Base-by-base conservation (phyloP, 768 basidiomycete species). In the Peribolospora kevripleyi region DNA sequence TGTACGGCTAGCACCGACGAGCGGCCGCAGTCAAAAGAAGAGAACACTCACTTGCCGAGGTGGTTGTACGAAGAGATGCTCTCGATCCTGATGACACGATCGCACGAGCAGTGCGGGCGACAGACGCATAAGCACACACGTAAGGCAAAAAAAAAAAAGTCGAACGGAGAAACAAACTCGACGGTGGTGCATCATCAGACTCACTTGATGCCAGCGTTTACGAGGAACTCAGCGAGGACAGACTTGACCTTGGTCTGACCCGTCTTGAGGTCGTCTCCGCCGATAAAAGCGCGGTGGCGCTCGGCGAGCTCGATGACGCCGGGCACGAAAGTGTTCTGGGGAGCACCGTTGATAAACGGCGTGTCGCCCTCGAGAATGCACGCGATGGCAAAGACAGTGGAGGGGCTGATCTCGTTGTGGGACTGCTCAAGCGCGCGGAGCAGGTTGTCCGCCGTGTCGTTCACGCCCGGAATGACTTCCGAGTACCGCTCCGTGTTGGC, bases 321-420 rank as follows among this genome's bases (percentile, higher is more conserved):
- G 0, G 91, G 91, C 37, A 98, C 88, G 62, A 95, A 95, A 3
- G 91, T 93, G 76, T 98, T 98, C 75, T 97, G 90, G 5, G 91
- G 91, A 7, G 91, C 88, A 51, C 91, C 91, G 65, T 95, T 95
- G 47, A 61, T 48, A 74, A 90, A 98, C 14, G 91, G 87, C 65
- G 81, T 79, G 25, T 25, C 25, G 55, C 82, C 82, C 69, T 97
- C 91, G 61, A 95, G 81, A 67, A 97, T 91, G 40, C 87, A 75
- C 7, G 90, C 91, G 57, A 95, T 81, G 14, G 91, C 91, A 65
- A 95, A 97, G 61, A 97, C 66, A 50, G 88, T 91, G 52, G 87
- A 91, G 4, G 91, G 91, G 6, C 90, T 87, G n/a, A 97, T 81
- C 68, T 97, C 91, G 14, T 75, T 73, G 72, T 97, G 90, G 10